These are phyloP conservation scores for Cavenderia fasciculata DNA, from an alignment of 78 protist species.

Conservation along the genomic window DNA sequence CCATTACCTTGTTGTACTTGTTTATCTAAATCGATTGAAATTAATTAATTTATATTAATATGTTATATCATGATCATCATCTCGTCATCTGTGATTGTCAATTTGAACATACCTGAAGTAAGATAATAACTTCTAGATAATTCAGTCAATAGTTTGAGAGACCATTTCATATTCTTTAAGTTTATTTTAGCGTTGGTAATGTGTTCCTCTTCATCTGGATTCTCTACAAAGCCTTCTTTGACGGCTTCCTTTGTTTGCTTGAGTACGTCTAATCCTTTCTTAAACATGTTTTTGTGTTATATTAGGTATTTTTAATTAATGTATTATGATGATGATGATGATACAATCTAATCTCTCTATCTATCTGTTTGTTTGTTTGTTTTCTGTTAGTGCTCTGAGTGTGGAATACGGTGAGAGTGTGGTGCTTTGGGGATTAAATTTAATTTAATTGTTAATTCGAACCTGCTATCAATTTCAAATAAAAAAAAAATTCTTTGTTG, in stretches of 20 bases:
- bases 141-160: conserved; percentile 54
- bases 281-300: conserved; percentile 15
- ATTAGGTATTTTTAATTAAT: neutral
- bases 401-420: too few relatives aligned
- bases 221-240: conserved; percentile 11
- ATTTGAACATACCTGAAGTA: conserved; percentile 16
- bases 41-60: neutral
- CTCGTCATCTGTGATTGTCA: neutral
- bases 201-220: conserved; percentile 14
- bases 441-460: too few relatives aligned
- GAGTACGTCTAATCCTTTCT: conserved; percentile 29
- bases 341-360: too few relatives aligned
- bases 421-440: too few relatives aligned
- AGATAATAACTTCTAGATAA: conserved; percentile 20
- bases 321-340: too few relatives aligned
- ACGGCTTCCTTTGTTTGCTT: conserved; percentile 61
- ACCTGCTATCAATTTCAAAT: too few relatives aligned
- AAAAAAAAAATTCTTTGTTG: too few relatives aligned
- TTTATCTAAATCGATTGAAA: conserved; percentile 22
- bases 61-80: neutral
- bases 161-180: conserved; percentile 73
- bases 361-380: too few relatives aligned
- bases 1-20: conserved; percentile 55
- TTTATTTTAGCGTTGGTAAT: conserved; percentile 16
- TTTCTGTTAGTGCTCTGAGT: too few relatives aligned